Evolutionary conservation across 192 early-diverging fungal genomes (phyloP), one percentile per base, ranked within the genome.

Genomic region (Lobosporangium transversale): DNA sequence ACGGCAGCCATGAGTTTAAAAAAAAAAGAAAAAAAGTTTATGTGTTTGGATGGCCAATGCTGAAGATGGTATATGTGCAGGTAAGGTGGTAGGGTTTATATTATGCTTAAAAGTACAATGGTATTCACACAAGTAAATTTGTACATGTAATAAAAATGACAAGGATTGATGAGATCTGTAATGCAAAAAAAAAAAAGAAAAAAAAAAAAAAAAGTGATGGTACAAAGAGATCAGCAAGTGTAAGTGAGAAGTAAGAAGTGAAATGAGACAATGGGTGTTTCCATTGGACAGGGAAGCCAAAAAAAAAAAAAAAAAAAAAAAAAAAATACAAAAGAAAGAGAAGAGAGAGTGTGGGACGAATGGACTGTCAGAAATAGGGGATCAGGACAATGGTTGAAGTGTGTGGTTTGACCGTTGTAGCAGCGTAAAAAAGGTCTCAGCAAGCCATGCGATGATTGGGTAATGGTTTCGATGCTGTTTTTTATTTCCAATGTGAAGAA

Each of bases 1-100:
- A 74, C 62, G 10, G 54, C 42, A 12, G 53, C 61, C 61, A 71
- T 71, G 30, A 35, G 23, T 49, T 30, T 8, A n/a, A 11, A 42
- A 42, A 42, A 42, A n/a, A n/a, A n/a, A n/a, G n/a, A n/a, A n/a
- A n/a, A n/a, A n/a, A n/a, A n/a, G n/a, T n/a, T n/a, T n/a, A n/a
- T n/a, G n/a, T n/a, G n/a, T n/a, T n/a, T n/a, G n/a, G n/a, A 42
- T 12, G 40, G 9, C 40, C 10, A 42, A 42, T 12, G 40, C 9
- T 42, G 40, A 42, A 42, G 40, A 42, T 42, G 9, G 40, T 12
- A 42, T 42, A 24, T 4, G 44, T 9, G 44, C 2, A 45, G 44
- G 3, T 14, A 45, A 15, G 44, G 14, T 20, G 44, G 14, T 4
- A 14, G 44, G 44, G 15, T 4, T n/a, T n/a, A 42, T 12, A 42